Percentiles rank a stretch among this genome's conserved stretches.
These are phyloP conservation scores for Apophysomyces ossiformis DNA, from an alignment of 371 early-diverging fungal genomes.

Conservation along the genomic window DNA sequence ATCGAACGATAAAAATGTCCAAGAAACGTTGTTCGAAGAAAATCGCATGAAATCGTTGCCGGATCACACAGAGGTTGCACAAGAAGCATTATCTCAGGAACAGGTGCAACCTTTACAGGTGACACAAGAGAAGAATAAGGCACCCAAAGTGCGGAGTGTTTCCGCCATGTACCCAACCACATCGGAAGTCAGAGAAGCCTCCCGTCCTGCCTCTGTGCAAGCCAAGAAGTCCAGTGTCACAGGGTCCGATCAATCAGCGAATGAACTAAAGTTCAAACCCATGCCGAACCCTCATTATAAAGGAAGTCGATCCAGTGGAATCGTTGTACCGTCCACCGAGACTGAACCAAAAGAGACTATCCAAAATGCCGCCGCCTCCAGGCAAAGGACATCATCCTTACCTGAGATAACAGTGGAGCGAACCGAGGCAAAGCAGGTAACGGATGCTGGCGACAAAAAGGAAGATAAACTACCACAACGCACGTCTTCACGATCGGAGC, in stretches of 20 bases:
- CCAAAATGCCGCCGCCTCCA: background rate
- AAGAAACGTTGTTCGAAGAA: background rate
- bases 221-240: background rate
- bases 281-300: background rate
- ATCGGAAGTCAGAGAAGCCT: background rate
- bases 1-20: background rate
- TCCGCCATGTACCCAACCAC: background rate
- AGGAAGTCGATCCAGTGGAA: background rate
- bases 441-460: background rate
- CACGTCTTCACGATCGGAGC: background rate
- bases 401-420: background rate
- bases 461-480: background rate
- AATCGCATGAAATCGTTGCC: background rate
- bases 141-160: constrained; percentile 2
- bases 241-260: background rate
- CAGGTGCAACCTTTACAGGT: background rate
- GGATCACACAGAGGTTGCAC: background rate
- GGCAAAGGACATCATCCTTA: background rate
- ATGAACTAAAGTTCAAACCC: constrained; percentile 4
- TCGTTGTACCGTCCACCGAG: background rate
- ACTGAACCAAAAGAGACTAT: background rate
- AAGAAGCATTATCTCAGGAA: constrained; percentile 1
- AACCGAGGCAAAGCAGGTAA: background rate
- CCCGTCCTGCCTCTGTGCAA: background rate
- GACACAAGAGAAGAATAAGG: background rate